Base-by-base conservation (phyloP, 768 basidiomycete species). In the Cytidiella melzeri region DNA sequence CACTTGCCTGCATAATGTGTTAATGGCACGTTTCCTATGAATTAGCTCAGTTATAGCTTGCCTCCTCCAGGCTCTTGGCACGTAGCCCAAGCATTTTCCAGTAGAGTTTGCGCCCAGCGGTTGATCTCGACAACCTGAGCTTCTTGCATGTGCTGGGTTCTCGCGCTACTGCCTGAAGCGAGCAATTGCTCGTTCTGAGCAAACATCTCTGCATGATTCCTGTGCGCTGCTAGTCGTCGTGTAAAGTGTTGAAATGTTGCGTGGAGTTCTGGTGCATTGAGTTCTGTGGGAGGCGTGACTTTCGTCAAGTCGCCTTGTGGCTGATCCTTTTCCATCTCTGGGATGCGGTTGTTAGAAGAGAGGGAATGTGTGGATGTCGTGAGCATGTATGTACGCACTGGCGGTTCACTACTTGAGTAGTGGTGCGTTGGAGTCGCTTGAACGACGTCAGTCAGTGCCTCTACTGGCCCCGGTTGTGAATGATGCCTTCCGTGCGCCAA, bases 171-270 rank as follows among this genome's bases (percentile, higher is more conserved):
- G 12, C 45, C 28, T 11, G 59, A 47, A 0, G 66, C 67, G 7
- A 64, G 43, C 10, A 45, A 44, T 15, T 55, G 55, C 53, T 79
- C 77, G 9, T 65, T 52, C 4, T 55, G 45, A 3, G 73, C 69
- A 57, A 74, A 74, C 1, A 75, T 52, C 28, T 60, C 57, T 15
- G 64, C 66, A 0, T 68, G 70, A 53, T 79, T 79, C 38, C 76
- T 65, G 55, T 73, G 72, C 11, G 64, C 59, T 0, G 76, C 75
- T 1, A 81, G 66, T 19, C 68, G 67, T 15, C 71, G 60, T 52
- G 68, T 69, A 52, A 79, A 57, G 48, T 76, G 67, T 10, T 68
- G 48, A 56, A 78, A 77, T 19, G 78, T 61, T 10, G 60, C 63
- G 4, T 55, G 51, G 38, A 66, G 68, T 7, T 73, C 66, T 6